Percentiles rank a stretch among this genome's conserved stretches.
phyloP scores from a whole-genome alignment of 176 grass and related monocot species.

The Carex littledalei region DNA sequence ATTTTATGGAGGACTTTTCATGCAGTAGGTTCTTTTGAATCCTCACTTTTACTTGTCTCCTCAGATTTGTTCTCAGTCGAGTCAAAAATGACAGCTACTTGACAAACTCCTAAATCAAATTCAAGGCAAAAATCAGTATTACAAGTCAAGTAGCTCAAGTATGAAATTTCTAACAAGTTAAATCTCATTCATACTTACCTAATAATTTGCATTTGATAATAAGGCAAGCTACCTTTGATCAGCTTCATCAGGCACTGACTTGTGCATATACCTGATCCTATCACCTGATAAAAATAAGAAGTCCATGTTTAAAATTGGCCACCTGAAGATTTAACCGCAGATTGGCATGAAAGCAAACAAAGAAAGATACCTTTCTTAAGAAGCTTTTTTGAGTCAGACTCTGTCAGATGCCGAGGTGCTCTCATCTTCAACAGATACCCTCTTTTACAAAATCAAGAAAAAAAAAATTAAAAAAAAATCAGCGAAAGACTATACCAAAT shows the following conservation, averaged over 20 bases:
- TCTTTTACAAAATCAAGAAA: conserved; percentile 32
- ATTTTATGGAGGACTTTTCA: background rate
- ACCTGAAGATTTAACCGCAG: conserved; percentile 8
- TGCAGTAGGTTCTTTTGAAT: conserved; percentile 26
- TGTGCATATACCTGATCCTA: conserved; percentile 69
- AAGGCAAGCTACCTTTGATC: conserved; percentile 49
- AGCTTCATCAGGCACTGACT: conserved; percentile 37
- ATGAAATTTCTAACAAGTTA: background rate
- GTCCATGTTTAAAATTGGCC: conserved; percentile 16
- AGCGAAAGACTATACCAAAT: conserved; percentile 18
- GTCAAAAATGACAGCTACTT: conserved; percentile 75
- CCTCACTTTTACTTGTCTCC: conserved; percentile 28
- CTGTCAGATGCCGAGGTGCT: conserved; percentile 40
- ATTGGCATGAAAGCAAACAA: background rate
- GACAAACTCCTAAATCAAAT: conserved; percentile 52
- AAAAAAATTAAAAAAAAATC: conserved; percentile 22
- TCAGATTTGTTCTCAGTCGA: conserved; percentile 30
- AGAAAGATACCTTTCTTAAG: conserved; percentile 48
- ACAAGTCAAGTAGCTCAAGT: conserved; percentile 10
- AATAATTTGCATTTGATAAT: background rate
- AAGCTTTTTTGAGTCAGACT: conserved; percentile 63
- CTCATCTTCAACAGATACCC: conserved; percentile 54
- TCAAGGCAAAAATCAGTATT: conserved; percentile 8
- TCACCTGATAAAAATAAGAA: conserved; percentile 59
- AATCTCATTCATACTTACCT: background rate